phyloP scores from a whole-genome alignment of 768 basidiomycete genomes.

The Naematelia aurantialba region DNA sequence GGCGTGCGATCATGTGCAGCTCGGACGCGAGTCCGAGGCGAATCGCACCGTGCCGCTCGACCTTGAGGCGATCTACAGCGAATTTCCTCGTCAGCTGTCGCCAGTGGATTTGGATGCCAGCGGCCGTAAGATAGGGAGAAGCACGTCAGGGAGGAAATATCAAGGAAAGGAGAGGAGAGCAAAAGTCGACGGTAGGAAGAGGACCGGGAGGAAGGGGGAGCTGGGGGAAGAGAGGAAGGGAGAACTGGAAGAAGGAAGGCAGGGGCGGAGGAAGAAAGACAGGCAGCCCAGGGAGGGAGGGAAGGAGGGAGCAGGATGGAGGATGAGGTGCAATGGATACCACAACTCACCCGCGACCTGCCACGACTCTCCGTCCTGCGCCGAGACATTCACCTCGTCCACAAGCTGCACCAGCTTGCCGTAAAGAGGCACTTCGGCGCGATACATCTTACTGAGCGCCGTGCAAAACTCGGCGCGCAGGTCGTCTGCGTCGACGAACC shows the following conservation, averaged over 20 bases:
- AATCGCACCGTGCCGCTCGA: constrained; percentile 47
- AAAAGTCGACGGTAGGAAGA: too few species aligned
- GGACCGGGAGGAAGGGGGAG: too few species aligned
- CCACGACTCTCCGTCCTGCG: constrained; percentile 16
- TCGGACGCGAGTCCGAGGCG: constrained; percentile 38
- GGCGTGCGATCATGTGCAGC: constrained; percentile 28
- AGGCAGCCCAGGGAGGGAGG: too few species aligned
- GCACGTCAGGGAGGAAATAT: too few species aligned
- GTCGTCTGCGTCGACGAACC: constrained; percentile 8
- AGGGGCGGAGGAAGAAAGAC: too few species aligned
- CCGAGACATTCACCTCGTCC: constrained; percentile 31
- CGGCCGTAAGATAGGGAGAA: too few species aligned
- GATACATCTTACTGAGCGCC: constrained; percentile 38
- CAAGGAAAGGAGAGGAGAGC: too few species aligned
- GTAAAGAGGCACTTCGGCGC: constrained; percentile 43
- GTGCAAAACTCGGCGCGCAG: constrained; percentile 31
- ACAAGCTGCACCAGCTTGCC: constrained; percentile 42
- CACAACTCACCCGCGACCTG: constrained; percentile 25
- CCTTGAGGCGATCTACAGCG: constrained; percentile 27
- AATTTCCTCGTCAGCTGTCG: background rate
- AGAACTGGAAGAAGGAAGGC: too few species aligned
- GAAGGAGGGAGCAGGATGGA: too few species aligned
- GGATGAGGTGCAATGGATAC: too few species aligned
- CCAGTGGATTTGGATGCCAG: background rate
- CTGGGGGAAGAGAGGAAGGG: too few species aligned